Evolutionary conservation across 768 basidiomycete species (phyloP), one percentile per base, ranked within the genome.

Genomic region (Russula dissimulans): DNA sequence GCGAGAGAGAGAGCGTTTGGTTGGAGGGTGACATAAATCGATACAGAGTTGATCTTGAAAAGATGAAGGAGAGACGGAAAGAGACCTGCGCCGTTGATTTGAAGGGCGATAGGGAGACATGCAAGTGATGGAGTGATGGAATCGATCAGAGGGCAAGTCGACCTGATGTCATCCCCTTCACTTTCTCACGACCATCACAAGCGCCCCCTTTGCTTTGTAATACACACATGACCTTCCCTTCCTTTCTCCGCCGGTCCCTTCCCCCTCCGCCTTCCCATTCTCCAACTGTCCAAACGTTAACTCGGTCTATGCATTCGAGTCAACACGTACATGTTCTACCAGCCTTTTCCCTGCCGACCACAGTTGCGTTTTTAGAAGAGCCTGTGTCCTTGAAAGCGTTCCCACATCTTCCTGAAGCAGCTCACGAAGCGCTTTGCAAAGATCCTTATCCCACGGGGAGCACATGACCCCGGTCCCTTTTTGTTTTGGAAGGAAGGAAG

Each of bases 401-500:
- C 44, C 22, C 1, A 55, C 57, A 17, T 44, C 11, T 22, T 14
- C 44, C 34, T 36, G 38, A 11, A 69, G 47, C 29, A 80, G 50
- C 3, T 63, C 64, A 56, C 66, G 70, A 62, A 87, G 64, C 46
- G 74, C 71, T 7, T 69, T 68, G 54, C 68, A 69, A 38, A 88
- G 69, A 32, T 71, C 77, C 17, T 71, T 67, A 2, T 81, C 79
- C 80, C 84, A 85, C 3, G 81, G 80, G 15, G 81, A 81, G 43
- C 67, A 69, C 15, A 67, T 17, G 31, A 63, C 43, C 54, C 61
- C 68, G 7, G 51, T 46, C 17, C 39, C 69, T 70, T 56, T 56
- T 43, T 32, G 22, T 26, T 26, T 26, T 4, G 9, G 31, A 59
- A 36, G 9, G 31, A 59, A 36, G 11, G 8, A 17, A 52, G 32